A percentile compares a stretch with the other conserved stretches of the same genome.
phyloP scores from a whole-genome alignment of 352 stramenopile genomes.

The Saprolegnia diclina region DNA sequence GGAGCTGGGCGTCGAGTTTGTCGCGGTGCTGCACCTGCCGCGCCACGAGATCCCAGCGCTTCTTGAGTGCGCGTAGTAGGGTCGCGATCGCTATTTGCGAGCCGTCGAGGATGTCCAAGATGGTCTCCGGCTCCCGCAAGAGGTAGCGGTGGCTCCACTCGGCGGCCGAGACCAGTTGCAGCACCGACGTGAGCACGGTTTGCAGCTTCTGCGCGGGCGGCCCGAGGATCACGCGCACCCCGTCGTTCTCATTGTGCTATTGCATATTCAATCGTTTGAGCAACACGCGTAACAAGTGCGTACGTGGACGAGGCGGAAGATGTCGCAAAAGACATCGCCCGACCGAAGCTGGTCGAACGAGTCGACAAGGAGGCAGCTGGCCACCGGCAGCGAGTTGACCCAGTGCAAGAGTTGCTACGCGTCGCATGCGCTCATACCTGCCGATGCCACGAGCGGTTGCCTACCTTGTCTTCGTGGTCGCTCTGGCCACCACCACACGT shows the following conservation, averaged over 20 bases:
- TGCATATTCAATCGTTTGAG: background rate
- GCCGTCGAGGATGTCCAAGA: constrained; percentile 35
- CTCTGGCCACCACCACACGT: background rate
- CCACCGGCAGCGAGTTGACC: constrained; percentile 63
- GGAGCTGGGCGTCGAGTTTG: background rate
- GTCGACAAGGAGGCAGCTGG: constrained; percentile 54
- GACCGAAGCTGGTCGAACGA: constrained; percentile 48
- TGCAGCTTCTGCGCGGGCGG: constrained; percentile 29
- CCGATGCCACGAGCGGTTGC: background rate
- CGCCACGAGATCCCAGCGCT: background rate
- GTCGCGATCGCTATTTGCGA: constrained; percentile 38
- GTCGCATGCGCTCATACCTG: background rate
- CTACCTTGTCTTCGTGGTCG: background rate
- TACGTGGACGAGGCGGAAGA: constrained; percentile 39
- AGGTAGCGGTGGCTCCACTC: constrained; percentile 46
- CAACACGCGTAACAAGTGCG: background rate
- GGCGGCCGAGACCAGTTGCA: constrained; percentile 34
- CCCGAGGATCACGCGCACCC: background rate
- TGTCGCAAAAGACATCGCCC: constrained; percentile 48
- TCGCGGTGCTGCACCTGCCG: constrained; percentile 28
- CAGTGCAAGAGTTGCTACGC: constrained; percentile 52
- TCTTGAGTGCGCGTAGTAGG: constrained; percentile 42
- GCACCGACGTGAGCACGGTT: constrained; percentile 39
- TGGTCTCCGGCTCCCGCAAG: constrained; percentile 44
- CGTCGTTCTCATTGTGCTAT: constrained; percentile 6